phyloP scores from a whole-genome alignment of 2,329 filamentous ascomycete species.

The Coleophoma crateriformis region DNA sequence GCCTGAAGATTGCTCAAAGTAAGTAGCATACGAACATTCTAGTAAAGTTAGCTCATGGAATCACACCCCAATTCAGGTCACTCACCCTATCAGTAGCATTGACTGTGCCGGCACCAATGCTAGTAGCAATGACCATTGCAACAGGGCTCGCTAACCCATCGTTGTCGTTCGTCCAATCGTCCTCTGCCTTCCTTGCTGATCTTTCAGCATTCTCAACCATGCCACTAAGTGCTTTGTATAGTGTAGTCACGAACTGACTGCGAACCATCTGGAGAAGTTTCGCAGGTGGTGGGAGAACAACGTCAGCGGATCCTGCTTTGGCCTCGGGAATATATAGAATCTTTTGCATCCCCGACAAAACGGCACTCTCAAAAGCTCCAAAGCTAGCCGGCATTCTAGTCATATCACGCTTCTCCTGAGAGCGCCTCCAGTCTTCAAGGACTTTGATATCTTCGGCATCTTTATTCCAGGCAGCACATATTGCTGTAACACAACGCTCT shows the following conservation, averaged over 20 bases:
- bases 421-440: slow-evolving; percentile 89
- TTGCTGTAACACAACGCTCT: slow-evolving; percentile 78
- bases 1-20: slow-evolving; percentile 89
- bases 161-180: slow-evolving; percentile 26
- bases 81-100: slow-evolving; percentile 47
- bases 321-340: slow-evolving; percentile 91
- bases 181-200: slow-evolving; percentile 51
- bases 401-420: slow-evolving; percentile 74
- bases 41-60: slow-evolving; percentile 13
- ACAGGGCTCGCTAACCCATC: slow-evolving; percentile 25
- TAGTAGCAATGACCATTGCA: slow-evolving; percentile 27
- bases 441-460: slow-evolving; percentile 91
- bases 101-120: slow-evolving; percentile 40
- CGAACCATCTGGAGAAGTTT: slow-evolving; percentile 90
- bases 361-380: slow-evolving; percentile 73
- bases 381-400: slow-evolving; percentile 90
- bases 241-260: slow-evolving; percentile 84
- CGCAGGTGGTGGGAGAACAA: slow-evolving; percentile 77
- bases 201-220: slow-evolving; percentile 96
- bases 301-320: slow-evolving; percentile 67
- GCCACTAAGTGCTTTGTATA: slow-evolving; percentile 90
- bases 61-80: slow-evolving; percentile 20
- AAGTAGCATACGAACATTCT: slow-evolving; percentile 90
- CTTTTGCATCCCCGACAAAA: slow-evolving; percentile 86
- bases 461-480: slow-evolving; percentile 87